A percentile compares a stretch with the other conserved stretches of the same genome.
These are phyloP conservation scores for Didymellaceae sp. DNA, from an alignment of 2,329 filamentous ascomycete species.

Conservation along the genomic window DNA sequence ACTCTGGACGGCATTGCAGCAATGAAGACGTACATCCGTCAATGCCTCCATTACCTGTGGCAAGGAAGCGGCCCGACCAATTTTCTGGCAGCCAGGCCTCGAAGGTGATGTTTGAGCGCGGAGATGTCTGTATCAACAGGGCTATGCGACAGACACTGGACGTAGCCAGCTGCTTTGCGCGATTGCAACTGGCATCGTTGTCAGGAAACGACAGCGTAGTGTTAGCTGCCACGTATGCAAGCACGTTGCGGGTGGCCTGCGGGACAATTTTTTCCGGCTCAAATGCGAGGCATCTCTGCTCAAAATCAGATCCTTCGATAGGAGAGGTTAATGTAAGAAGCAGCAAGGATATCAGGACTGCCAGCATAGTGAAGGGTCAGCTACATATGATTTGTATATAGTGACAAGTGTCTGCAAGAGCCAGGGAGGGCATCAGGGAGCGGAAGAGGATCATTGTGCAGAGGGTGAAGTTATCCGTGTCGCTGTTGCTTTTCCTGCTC, in stretches of 20 bases:
- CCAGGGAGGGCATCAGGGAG: too few relatives aligned
- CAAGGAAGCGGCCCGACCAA: conserved; percentile 50
- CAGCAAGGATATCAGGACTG: neutral
- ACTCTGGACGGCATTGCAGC: neutral
- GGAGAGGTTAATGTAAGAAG: conserved; percentile 3
- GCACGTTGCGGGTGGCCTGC: conserved; percentile 27
- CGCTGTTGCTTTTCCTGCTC: conserved; percentile 3
- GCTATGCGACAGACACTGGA: conserved; percentile 52
- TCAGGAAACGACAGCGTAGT: conserved; percentile 50
- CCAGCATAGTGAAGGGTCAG: too few relatives aligned
- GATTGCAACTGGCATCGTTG: conserved; percentile 47
- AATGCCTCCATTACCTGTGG: conserved; percentile 52
- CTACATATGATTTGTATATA: too few relatives aligned
- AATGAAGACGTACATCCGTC: conserved; percentile 46
- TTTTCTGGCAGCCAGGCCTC: conserved; percentile 48
- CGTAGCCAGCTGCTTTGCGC: conserved; percentile 44
- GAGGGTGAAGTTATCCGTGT: neutral
- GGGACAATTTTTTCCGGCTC: conserved; percentile 22
- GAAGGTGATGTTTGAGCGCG: conserved; percentile 49
- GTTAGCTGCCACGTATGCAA: conserved; percentile 45
- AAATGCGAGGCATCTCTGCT: conserved; percentile 29
- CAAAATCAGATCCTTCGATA: conserved; percentile 12
- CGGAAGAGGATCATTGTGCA: too few relatives aligned
- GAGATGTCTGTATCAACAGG: conserved; percentile 52
- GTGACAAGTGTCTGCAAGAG: too few relatives aligned